Conservation (phyloP, 257 asterid genomes). For the Solanum phureja region DNA sequence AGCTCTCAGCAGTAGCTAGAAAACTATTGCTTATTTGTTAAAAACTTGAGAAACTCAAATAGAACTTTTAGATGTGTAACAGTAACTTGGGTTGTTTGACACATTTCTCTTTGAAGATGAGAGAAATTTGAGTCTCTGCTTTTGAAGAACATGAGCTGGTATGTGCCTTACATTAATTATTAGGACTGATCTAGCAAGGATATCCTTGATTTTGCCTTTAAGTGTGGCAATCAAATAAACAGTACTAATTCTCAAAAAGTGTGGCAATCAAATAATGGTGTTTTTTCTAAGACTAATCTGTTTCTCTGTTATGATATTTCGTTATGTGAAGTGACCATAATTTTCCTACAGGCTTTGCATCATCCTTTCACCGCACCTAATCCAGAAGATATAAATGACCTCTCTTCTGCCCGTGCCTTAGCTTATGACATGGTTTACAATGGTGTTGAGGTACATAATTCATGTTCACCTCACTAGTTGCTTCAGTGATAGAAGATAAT, state of each 20-base stretch:
- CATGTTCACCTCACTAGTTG: neutral
- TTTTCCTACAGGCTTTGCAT: constrained; percentile 69
- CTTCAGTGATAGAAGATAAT: neutral
- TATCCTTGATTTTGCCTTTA: neutral
- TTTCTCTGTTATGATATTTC: neutral
- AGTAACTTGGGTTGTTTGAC: neutral
- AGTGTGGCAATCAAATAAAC: neutral
- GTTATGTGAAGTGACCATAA: neutral
- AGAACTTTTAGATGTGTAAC: neutral
- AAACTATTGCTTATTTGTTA: neutral
- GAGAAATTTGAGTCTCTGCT: neutral
- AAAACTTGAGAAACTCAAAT: neutral
- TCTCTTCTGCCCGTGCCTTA: constrained; percentile 88
- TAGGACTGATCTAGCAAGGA: neutral
- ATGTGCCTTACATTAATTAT: neutral
- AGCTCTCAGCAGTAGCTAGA: neutral
- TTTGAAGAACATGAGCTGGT: neutral
- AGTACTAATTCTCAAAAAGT: neutral
- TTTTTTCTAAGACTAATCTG: neutral
- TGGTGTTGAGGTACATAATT: constrained; percentile 75
- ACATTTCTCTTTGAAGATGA: neutral
- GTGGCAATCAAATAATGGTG: neutral
- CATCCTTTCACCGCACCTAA: constrained; percentile 98
- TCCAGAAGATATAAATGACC: constrained; percentile 82
- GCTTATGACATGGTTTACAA: constrained; percentile 99